phyloP scores from a whole-genome alignment of 1,284 basidiomycete genomes.

The Gymnopus androsaceus region DNA sequence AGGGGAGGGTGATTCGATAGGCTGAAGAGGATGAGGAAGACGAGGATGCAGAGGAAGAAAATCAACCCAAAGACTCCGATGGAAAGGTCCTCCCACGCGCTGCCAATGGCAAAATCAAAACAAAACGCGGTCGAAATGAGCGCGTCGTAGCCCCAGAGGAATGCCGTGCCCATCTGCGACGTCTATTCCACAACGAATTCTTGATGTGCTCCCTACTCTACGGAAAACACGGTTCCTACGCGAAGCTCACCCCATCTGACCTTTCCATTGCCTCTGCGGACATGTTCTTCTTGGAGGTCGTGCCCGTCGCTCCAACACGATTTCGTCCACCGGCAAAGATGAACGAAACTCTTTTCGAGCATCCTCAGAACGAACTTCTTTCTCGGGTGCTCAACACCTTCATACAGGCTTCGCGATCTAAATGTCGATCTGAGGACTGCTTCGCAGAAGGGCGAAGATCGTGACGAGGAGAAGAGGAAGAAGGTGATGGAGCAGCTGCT shows the following conservation, averaged over 20 bases:
- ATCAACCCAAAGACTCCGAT: conserved; percentile 26
- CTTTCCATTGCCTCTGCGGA: conserved; percentile 80
- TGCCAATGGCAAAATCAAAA: conserved; percentile 80
- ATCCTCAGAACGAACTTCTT: conserved; percentile 95
- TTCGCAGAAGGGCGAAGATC: conserved; percentile 58
- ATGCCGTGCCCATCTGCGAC: conserved; percentile 90
- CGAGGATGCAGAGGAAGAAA: conserved; percentile 47
- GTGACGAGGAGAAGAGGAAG: conserved; percentile 59
- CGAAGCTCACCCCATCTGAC: conserved; percentile 54
- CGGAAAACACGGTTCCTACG: conserved; percentile 89
- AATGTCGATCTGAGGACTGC: conserved; percentile 68
- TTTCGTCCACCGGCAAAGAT: conserved; percentile 94
- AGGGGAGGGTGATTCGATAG: conserved; percentile 32
- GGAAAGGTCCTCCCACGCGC: conserved; percentile 52
- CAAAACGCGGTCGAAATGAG: conserved; percentile 78
- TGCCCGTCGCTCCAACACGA: conserved; percentile 92
- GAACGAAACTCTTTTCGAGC: conserved; percentile 94
- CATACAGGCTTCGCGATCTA: conserved; percentile 79
- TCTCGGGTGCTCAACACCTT: conserved; percentile 82
- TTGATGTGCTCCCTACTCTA: conserved; percentile 87
- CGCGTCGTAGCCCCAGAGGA: conserved; percentile 90
- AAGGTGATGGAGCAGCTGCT: conserved; percentile 74
- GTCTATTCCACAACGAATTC: conserved; percentile 84
- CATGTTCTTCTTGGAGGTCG: conserved; percentile 96
- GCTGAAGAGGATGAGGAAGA: conserved; percentile 47